These are phyloP conservation scores for Amanita muscaria DNA, from an alignment of 768 basidiomycete genomes.

Conservation along the genomic window DNA sequence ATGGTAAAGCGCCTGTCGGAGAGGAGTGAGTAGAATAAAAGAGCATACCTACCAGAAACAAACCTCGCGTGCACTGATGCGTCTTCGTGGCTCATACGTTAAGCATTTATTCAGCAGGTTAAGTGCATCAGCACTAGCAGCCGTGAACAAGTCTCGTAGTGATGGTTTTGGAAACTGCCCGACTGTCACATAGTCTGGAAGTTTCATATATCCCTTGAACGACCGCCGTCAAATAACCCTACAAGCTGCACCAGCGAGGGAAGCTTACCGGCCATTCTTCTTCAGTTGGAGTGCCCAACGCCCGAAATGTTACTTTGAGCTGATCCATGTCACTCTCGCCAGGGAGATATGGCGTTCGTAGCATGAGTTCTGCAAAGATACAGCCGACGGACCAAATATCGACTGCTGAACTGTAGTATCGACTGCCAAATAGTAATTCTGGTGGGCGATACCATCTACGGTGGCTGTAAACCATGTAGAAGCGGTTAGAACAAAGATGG, in stretches of 20 bases:
- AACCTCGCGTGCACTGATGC: conserved; percentile 76
- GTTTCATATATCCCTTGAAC: conserved; percentile 76
- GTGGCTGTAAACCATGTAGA: conserved; percentile 5
- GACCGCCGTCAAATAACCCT: too few species aligned
- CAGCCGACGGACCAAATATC: conserved; percentile 98
- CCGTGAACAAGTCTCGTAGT: conserved; percentile 83
- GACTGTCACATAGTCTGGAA: conserved; percentile 84
- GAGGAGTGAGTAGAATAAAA: conserved; percentile 2
- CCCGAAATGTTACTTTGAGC: conserved; percentile 87
- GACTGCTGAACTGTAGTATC: conserved; percentile 86
- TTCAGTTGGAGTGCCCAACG: conserved; percentile 92
- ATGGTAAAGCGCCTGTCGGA: conserved; percentile 67
- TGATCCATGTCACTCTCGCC: conserved; percentile 98
- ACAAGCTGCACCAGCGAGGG: too few species aligned
- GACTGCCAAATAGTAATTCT: conserved; percentile 84
- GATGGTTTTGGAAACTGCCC: conserved; percentile 80
- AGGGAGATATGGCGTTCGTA: conserved; percentile 90
- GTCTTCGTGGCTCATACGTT: conserved; percentile 75
- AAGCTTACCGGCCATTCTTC: conserved; percentile 88
- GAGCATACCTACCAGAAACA: conserved; percentile 16
- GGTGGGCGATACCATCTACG: conserved; percentile 96
- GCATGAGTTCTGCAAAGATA: conserved; percentile 96
- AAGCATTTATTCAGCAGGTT: conserved; percentile 77
- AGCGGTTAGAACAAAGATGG: conserved; percentile 5
- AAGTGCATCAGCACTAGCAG: conserved; percentile 77